Base-by-base conservation (phyloP, 345 rosid genomes). In the Cardamine resedifolia region DNA sequence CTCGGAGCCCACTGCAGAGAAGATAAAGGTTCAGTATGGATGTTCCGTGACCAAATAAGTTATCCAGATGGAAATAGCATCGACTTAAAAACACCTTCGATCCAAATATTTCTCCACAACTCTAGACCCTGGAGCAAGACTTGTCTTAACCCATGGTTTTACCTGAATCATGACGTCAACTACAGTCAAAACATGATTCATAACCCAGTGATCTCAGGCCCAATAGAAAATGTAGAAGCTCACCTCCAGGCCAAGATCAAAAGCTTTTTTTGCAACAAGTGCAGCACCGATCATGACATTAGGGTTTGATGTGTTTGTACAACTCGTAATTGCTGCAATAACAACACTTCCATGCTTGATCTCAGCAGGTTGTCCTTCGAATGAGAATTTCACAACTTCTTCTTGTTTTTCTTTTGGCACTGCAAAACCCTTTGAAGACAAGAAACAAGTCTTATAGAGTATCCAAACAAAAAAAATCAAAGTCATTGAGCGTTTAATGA, bases 81-180 rank as follows among this genome's bases (percentile, higher is more conserved):
- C 11, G 55, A 20, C 56, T 47, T 16, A 16, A 70, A 26, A 79
- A 23, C 34, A 91, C 97, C 95, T 91, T 76, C 81, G 61, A 15
- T 76, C 88, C 71, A 91, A 66, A 77, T 87, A 88, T 66, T 86
- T 79, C n/a, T 84, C 85, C 41, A 88, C 92, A 72, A 88, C 91
- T 59, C 92, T 86, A 57, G 92, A 91, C 4, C 97, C 97, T 9
- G 92, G 92, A 43, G 84, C 92, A 73, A 90, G 95, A 75, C 92
- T 90, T 34, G 97, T 90, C 75, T 88, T 88, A 61, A 90, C 76
- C 97, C 97, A 91, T 70, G 96, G 92, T 74, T 91, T 87, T 64
- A 91, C 90, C 97, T 88, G 83, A 67, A 63, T 49, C 14, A 43
- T n/a, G 48, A 48, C 58, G 6, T 47, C 56, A 64, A 52, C 18